Conservation (phyloP, 192 early-diverging fungal genomes). For the Entomortierella lignicola region DNA sequence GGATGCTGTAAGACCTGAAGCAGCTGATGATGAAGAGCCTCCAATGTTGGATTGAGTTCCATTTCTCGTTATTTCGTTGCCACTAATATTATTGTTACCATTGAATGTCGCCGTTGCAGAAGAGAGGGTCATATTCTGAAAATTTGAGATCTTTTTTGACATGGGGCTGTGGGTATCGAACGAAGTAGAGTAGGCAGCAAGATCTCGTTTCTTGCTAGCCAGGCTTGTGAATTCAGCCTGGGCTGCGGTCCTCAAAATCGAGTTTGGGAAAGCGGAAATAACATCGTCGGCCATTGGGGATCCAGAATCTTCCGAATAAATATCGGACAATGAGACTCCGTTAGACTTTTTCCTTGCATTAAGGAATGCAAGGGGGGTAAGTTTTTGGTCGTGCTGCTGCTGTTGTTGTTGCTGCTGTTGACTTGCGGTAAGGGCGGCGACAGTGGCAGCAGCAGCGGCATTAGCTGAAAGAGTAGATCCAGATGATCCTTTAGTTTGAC, state of each 20-base stretch:
- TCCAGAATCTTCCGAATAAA: constrained; percentile 39
- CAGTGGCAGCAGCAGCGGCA: constrained; percentile 49
- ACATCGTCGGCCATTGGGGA: constrained; percentile 13
- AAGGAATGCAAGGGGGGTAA: constrained; percentile 40
- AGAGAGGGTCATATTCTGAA: constrained; percentile 26
- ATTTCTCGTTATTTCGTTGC: not conserved
- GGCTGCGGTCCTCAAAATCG: constrained; percentile 38
- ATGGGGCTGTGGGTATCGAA: constrained; percentile 52
- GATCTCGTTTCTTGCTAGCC: constrained; percentile 47
- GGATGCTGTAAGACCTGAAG: not conserved
- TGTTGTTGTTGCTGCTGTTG: constrained; percentile 30
- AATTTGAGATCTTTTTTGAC: constrained; percentile 37
- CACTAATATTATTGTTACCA: not conserved
- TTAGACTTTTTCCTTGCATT: constrained; percentile 33
- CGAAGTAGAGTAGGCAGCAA: constrained; percentile 45
- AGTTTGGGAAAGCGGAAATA: constrained; percentile 41
- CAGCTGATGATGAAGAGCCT: not conserved
- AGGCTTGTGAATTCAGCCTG: constrained; percentile 36
- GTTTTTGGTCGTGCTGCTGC: constrained; percentile 28
- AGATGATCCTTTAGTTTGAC: not conserved
- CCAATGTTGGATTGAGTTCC: not conserved
- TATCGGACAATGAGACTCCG: constrained; percentile 46
- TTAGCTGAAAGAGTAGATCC: constrained; percentile 11
- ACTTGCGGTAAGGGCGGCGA: constrained; percentile 38
- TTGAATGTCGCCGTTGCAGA: constrained; percentile 11